Evolutionary conservation across 805 yeast species (phyloP).

Genomic region (Starmerella cellae): DNA sequence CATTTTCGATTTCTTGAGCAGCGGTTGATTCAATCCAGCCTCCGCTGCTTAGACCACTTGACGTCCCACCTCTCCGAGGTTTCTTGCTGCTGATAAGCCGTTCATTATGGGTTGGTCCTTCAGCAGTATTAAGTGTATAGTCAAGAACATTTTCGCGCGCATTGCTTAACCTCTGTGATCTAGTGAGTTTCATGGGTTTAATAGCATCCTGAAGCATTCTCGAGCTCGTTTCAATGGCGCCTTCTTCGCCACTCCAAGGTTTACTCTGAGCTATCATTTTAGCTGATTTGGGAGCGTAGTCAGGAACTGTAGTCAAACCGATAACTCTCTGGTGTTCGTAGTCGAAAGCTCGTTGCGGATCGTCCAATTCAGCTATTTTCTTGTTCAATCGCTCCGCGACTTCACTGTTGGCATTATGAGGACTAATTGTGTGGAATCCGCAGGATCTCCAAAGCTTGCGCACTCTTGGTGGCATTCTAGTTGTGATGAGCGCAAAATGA

Average conservation of each 20-base stretch:
- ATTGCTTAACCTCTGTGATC: constrained; percentile 34
- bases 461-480: too few species aligned
- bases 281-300: constrained; percentile 33
- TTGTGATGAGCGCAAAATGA: too few species aligned
- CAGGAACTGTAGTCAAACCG: constrained; percentile 34
- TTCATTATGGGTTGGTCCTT: constrained; percentile 19
- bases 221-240: constrained; percentile 33
- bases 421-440: too few species aligned
- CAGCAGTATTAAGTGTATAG: constrained; percentile 37
- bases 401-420: background rate
- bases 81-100: constrained; percentile 7
- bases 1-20: constrained; percentile 61
- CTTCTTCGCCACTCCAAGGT: constrained; percentile 52
- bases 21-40: constrained; percentile 48
- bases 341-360: constrained; percentile 26
- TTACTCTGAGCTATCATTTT: constrained; percentile 37
- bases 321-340: constrained; percentile 32
- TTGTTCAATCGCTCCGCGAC: constrained; percentile 2
- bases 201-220: constrained; percentile 46
- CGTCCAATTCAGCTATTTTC: constrained; percentile 1
- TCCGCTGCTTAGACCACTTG: constrained; percentile 18
- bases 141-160: constrained; percentile 60
- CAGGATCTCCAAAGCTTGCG: too few species aligned
- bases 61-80: constrained; percentile 1
- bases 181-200: constrained; percentile 28